A percentile compares a stretch with the other conserved stretches of the same genome.
These are phyloP conservation scores for Solanum hybrid DNA, from an alignment of 305 asterid species.

Conservation along the genomic window DNA sequence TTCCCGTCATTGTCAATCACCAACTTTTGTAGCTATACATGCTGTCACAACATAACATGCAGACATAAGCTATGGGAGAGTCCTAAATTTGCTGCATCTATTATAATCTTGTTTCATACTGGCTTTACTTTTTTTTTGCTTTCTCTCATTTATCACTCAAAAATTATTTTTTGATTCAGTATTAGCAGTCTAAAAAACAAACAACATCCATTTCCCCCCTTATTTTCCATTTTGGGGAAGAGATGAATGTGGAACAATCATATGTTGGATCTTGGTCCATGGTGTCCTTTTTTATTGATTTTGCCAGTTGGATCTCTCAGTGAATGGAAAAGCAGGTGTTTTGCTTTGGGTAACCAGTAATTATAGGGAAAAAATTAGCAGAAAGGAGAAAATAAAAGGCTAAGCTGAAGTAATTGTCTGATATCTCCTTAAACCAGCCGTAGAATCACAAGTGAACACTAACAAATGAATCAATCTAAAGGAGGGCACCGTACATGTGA, in stretches of 20 bases:
- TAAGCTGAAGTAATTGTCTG: not conserved
- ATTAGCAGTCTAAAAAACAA: not conserved
- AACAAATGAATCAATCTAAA: not conserved
- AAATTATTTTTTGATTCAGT: not conserved
- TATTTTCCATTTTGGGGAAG: not conserved
- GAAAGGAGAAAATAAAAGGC: not conserved
- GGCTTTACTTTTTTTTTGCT: not conserved
- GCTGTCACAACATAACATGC: not conserved
- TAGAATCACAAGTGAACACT: not conserved
- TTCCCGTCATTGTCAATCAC: not conserved
- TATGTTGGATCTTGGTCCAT: slow-evolving; percentile 1
- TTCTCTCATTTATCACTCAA: not conserved
- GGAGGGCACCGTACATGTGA: not conserved
- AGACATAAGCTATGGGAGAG: not conserved
- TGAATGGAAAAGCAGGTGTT: not conserved
- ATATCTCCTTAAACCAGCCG: not conserved
- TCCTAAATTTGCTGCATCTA: not conserved
- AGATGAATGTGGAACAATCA: not conserved
- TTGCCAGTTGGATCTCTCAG: not conserved
- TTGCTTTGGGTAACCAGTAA: not conserved
- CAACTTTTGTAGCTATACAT: not conserved
- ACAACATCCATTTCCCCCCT: not conserved
- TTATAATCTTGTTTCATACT: not conserved
- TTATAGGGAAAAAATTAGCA: not conserved
- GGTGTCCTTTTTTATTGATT: not conserved